A percentile compares a stretch with the other conserved stretches of the same genome.
phyloP scores from a whole-genome alignment of 2,329 filamentous ascomycete species.

The Pseudogymnoascus sp. region DNA sequence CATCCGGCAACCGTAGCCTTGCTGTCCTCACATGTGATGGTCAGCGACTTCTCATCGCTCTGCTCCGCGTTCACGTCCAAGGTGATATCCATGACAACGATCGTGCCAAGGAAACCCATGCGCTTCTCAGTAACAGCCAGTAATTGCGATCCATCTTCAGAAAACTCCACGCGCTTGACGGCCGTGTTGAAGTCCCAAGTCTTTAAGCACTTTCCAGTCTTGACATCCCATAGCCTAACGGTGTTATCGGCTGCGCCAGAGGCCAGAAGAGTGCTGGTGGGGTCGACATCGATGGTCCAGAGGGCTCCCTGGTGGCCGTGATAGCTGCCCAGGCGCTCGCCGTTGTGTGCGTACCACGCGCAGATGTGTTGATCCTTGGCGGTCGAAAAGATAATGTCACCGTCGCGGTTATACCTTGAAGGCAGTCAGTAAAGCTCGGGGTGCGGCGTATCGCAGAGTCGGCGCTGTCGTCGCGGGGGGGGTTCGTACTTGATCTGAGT shows the following conservation, averaged over 20 bases:
- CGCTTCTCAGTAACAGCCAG: conserved; percentile 97
- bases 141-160: conserved; percentile 81
- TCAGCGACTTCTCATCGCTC: conserved; percentile 70
- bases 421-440: conserved; percentile 19
- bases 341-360: conserved; percentile 95
- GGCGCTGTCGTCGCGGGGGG: conserved; percentile 9
- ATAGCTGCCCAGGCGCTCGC: conserved; percentile 94
- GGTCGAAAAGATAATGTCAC: conserved; percentile 92
- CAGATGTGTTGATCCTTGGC: conserved; percentile 96
- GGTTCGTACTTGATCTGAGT: conserved; percentile 75
- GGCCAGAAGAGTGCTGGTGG: conserved; percentile 82
- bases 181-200: conserved; percentile 96
- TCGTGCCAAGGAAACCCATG: conserved; percentile 90
- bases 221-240: conserved; percentile 92
- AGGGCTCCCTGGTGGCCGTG: conserved; percentile 94
- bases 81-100: conserved; percentile 85
- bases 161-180: conserved; percentile 97
- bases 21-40: conserved; percentile 89
- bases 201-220: conserved; percentile 87
- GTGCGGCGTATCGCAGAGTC: conserved; percentile 5
- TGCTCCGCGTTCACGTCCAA: conserved; percentile 77
- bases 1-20: conserved; percentile 97
- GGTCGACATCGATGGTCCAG: conserved; percentile 97
- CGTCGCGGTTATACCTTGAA: conserved; percentile 77
- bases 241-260: conserved; percentile 98